These are phyloP conservation scores for Dothideomycetes sp. DNA, from an alignment of 2,329 filamentous ascomycete species.

Conservation along the genomic window DNA sequence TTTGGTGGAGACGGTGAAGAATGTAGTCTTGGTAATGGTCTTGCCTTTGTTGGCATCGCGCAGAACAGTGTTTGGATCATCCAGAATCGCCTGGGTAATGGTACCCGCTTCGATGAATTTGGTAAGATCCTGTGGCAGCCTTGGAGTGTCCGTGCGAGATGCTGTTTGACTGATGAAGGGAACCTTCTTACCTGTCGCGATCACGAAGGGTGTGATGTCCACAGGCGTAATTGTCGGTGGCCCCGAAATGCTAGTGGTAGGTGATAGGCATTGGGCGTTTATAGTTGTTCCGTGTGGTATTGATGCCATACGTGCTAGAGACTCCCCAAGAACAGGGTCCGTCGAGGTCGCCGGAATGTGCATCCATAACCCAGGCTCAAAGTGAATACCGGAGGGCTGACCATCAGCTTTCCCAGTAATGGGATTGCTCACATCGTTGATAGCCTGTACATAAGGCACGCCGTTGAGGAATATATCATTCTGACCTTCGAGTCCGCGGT, in stretches of 20 bases:
- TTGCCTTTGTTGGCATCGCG: slow-evolving; percentile 19
- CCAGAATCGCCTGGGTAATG: slow-evolving; percentile 20
- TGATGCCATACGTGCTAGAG: slow-evolving; percentile 28
- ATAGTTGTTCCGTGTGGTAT: slow-evolving; percentile 35
- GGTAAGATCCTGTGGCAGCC: neutral
- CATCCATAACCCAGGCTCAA: slow-evolving; percentile 32
- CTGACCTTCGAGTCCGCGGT: slow-evolving; percentile 26
- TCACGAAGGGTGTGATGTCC: slow-evolving; percentile 19
- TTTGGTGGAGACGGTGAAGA: slow-evolving; percentile 21
- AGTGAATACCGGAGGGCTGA: slow-evolving; percentile 25
- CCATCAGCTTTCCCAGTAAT: slow-evolving; percentile 14
- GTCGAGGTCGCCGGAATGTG: slow-evolving; percentile 20
- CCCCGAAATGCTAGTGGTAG: slow-evolving; percentile 11
- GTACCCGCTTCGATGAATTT: slow-evolving; percentile 17
- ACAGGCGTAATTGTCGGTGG: slow-evolving; percentile 13
- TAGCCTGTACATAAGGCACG: slow-evolving; percentile 25
- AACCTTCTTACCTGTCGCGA: slow-evolving; percentile 4
- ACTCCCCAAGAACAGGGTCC: slow-evolving; percentile 14
- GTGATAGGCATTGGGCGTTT: slow-evolving; percentile 26
- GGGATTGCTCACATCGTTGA: slow-evolving; percentile 23
- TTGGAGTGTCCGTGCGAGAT: neutral
- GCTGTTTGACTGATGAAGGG: slow-evolving; percentile 3
- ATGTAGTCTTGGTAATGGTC: slow-evolving; percentile 20
- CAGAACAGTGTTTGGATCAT: slow-evolving; percentile 12
- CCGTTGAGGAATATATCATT: slow-evolving; percentile 25